Evolutionary conservation across 2,329 filamentous ascomycete species (phyloP).

Genomic region (Incumbomyces delicatus): DNA sequence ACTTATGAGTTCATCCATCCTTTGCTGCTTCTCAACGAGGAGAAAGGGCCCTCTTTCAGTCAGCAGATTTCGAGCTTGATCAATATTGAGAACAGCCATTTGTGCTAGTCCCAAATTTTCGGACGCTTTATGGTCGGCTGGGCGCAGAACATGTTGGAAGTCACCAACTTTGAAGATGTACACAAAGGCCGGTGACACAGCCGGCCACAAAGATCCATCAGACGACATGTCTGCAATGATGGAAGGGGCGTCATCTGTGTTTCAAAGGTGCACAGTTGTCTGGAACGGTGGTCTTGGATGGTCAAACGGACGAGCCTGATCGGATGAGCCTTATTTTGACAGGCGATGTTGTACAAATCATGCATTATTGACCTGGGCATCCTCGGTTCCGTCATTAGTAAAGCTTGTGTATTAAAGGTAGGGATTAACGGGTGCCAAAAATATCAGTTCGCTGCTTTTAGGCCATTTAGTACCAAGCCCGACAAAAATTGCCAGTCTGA

Average conservation of each 20-base stretch:
- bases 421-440: too few species aligned
- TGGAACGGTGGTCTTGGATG: too few species aligned
- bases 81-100: slow-evolving; percentile 1
- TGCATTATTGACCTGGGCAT: too few species aligned
- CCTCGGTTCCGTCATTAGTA: too few species aligned
- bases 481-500: neutral
- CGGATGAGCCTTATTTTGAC: too few species aligned
- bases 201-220: neutral
- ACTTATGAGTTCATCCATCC: slow-evolving; percentile 6
- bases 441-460: neutral
- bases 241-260: neutral
- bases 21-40: neutral
- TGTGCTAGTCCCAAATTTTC: slow-evolving; percentile 2
- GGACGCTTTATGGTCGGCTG: slow-evolving; percentile 3
- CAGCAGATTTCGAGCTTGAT: slow-evolving; percentile 3
- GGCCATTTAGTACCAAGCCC: neutral
- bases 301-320: too few species aligned
- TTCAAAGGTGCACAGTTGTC: too few species aligned
- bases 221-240: slow-evolving; percentile 3
- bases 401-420: too few species aligned
- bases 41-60: slow-evolving; percentile 3
- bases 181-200: slow-evolving; percentile 1
- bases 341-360: too few species aligned
- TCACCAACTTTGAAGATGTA: slow-evolving; percentile 5
- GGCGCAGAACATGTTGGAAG: slow-evolving; percentile 3